Evolutionary conservation across 768 basidiomycete genomes (phyloP).

Genomic region (Russula brevipes): DNA sequence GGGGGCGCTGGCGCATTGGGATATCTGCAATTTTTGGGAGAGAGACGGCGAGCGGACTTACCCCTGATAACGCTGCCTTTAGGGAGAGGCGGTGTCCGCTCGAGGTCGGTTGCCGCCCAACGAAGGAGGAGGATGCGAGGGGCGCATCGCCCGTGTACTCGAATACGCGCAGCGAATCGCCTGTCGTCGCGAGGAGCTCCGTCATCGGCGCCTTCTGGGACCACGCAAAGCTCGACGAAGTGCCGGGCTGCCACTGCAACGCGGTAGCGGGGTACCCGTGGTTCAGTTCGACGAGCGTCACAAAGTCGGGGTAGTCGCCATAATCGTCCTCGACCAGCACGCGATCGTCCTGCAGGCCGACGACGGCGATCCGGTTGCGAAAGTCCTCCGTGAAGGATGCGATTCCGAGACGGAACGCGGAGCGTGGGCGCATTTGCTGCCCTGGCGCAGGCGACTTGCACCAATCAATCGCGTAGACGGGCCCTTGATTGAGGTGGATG

Average conservation of each 20-base stretch:
- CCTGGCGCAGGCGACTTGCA: conserved; percentile 75
- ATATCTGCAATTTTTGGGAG: conserved; percentile 11
- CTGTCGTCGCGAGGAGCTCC: conserved; percentile 90
- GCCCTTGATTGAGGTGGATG: conserved; percentile 49
- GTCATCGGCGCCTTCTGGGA: conserved; percentile 57
- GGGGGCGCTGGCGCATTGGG: neutral
- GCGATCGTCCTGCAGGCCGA: conserved; percentile 78
- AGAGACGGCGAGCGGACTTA: conserved; percentile 37
- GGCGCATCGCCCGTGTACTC: conserved; percentile 74
- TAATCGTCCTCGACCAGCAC: conserved; percentile 84
- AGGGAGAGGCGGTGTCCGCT: conserved; percentile 63
- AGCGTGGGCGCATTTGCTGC: conserved; percentile 65
- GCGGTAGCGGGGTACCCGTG: conserved; percentile 93
- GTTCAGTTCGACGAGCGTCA: conserved; percentile 73
- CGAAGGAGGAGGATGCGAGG: conserved; percentile 54
- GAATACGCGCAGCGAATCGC: conserved; percentile 89
- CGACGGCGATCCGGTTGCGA: conserved; percentile 73
- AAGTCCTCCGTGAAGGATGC: conserved; percentile 83
- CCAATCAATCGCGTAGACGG: conserved; percentile 83
- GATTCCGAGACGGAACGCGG: conserved; percentile 78
- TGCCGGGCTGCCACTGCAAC: conserved; percentile 87
- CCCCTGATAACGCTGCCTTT: conserved; percentile 77
- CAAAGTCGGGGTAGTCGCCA: conserved; percentile 80
- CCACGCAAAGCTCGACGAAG: conserved; percentile 59
- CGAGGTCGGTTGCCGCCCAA: conserved; percentile 55